Evolutionary conservation across 1,139 yeast species (phyloP), one percentile per base, ranked within the genome.

Genomic region (Blastobotrys proliferans): DNA sequence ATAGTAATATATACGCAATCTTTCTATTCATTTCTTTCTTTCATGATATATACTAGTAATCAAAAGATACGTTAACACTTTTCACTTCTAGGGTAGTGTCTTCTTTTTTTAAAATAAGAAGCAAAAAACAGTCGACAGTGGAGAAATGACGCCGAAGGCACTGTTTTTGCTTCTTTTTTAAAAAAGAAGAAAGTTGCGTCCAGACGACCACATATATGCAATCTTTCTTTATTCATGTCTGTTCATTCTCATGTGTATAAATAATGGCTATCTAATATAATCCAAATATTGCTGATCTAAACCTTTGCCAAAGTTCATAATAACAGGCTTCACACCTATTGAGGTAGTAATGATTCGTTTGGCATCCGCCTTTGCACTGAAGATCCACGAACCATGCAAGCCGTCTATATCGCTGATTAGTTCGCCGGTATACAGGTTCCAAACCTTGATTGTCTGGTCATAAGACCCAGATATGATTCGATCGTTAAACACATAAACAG

Each of bases 381-480:
- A 61, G 11, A 66, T 53, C 65, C 68, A 62, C 41, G 61, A 56
- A 2, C 63, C 65, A 45, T 64, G 67, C 50, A 52, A 58, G 4
- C 62, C 63, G 3, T 53, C 51, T 28, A 62, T 40, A 37, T 55
- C 57, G 4, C 56, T 39, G 14, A 63, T 31, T 11, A 58, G 50
- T 22, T 52, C 39, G 6, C 64, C 60, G 1, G 58, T 48, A 8
- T 55, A 54, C 20, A 61, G 38, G 41, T 63, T 61, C 70, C 70
- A 66, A 2, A 66, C 52, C 33, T 63, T 60, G 35, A 66, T 55
- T 3, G 67, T 58, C 44, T 58, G 57, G 47, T 66, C 70, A 42
- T 67, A 66, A 4, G 67, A 60, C 14, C 64, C 70, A 6, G 67
- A 62, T 6, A 66, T 54, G 27, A 64, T 57, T 27, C 52, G 51